These are phyloP conservation scores for Zoysia pacifica DNA, from an alignment of 176 grass and related monocot genomes.

Conservation along the genomic window DNA sequence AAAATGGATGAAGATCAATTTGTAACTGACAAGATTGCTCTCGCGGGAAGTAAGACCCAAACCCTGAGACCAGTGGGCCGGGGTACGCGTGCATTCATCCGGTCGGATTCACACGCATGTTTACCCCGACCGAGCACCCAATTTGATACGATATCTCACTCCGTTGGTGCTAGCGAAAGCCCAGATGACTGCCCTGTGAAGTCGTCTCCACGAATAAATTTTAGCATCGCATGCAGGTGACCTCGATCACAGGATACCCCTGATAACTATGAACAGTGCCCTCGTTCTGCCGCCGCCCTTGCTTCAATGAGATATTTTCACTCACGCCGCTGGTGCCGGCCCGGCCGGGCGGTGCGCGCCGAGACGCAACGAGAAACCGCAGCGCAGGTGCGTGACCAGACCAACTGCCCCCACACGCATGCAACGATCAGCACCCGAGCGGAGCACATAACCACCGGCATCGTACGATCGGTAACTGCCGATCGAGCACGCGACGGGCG, in stretches of 20 bases:
- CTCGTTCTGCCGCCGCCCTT: background rate
- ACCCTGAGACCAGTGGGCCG: constrained; percentile 7
- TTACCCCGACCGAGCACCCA: constrained; percentile 3
- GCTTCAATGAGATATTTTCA: constrained; percentile 2
- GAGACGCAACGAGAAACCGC: background rate
- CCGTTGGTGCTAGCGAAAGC: background rate
- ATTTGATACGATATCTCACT: constrained; percentile 12
- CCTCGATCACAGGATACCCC: background rate
- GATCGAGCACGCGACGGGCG: background rate
- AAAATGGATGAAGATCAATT: constrained; percentile 43
- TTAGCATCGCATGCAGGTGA: constrained; percentile 19
- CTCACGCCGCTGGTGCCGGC: background rate
- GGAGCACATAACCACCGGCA: constrained; percentile 14
- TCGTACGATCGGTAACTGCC: background rate
- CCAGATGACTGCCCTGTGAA: background rate
- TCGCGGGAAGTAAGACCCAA: constrained; percentile 24
- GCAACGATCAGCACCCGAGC: background rate
- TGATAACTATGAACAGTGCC: background rate
- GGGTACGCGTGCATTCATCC: constrained; percentile 16
- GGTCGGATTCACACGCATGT: constrained; percentile 43
- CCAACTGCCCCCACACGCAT: background rate
- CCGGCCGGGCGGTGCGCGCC: background rate
- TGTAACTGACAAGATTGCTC: constrained; percentile 40
- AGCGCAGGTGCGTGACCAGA: background rate
- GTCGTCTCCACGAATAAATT: background rate